These are phyloP conservation scores for Ascocoryne sarcoides DNA, from an alignment of 2,329 filamentous ascomycete species.

Conservation along the genomic window DNA sequence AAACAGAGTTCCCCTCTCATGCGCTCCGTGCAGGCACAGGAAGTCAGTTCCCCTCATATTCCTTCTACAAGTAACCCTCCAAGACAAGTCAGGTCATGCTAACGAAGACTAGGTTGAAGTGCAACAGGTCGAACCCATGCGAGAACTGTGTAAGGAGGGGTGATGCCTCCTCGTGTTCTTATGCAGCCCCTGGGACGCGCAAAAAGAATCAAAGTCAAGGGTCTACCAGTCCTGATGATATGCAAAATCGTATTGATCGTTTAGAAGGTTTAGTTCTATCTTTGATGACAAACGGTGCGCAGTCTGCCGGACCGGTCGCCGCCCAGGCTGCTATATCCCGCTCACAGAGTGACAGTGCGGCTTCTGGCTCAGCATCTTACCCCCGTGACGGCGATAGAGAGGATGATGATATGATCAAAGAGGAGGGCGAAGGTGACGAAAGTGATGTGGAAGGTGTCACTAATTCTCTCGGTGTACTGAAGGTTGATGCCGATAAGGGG, in stretches of 20 bases:
- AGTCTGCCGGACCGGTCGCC: slow-evolving; percentile 51
- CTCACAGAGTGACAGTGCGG: slow-evolving; percentile 30
- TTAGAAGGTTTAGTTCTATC: slow-evolving; percentile 87
- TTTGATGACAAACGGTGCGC: slow-evolving; percentile 83
- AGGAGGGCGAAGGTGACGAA: slow-evolving; percentile 46
- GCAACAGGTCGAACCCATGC: slow-evolving; percentile 83
- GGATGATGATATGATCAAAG: slow-evolving; percentile 47
- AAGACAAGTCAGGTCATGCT: slow-evolving; percentile 20
- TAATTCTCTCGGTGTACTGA: slow-evolving; percentile 71
- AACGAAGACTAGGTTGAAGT: slow-evolving; percentile 60
- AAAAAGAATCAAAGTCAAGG: slow-evolving; percentile 63
- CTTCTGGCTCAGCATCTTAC: slow-evolving; percentile 14
- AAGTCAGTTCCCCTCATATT: slow-evolving; percentile 51
- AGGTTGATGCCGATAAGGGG: slow-evolving; percentile 65
- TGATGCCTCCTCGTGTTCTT: slow-evolving; percentile 73
- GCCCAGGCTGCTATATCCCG: slow-evolving; percentile 37
- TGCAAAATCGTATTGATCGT: slow-evolving; percentile 96
- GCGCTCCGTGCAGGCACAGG: slow-evolving; percentile 80
- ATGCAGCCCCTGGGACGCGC: slow-evolving; percentile 61
- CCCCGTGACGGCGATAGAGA: slow-evolving; percentile 40
- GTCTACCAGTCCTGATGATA: slow-evolving; percentile 72
- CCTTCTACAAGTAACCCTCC: slow-evolving; percentile 6
- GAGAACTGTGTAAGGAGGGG: slow-evolving; percentile 90
- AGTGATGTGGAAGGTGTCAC: slow-evolving; percentile 65
- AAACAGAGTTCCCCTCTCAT: slow-evolving; percentile 86